phyloP scores from a whole-genome alignment of 2,329 filamentous ascomycete species.

The Trichoderma arundinaceum region DNA sequence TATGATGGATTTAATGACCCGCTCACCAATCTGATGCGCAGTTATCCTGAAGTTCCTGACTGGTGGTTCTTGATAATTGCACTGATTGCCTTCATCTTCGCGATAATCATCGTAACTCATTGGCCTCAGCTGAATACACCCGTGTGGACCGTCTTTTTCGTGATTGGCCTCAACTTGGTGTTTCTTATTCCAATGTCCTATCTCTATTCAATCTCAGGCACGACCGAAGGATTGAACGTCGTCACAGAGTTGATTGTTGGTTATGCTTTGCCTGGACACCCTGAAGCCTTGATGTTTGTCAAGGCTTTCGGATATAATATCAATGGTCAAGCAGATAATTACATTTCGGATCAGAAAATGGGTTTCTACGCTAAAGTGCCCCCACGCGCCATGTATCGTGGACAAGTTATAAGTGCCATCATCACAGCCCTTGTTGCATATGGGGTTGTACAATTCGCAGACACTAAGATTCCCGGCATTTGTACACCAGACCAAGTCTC shows the following conservation, averaged over 20 bases:
- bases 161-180: slow-evolving; percentile 46
- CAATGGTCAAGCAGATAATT: slow-evolving; percentile 50
- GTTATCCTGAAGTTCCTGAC: slow-evolving; percentile 54
- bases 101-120: slow-evolving; percentile 42
- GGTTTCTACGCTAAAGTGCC: slow-evolving; percentile 45
- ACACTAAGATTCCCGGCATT: slow-evolving; percentile 41
- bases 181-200: slow-evolving; percentile 49
- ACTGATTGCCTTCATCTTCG: slow-evolving; percentile 41
- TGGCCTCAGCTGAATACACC: slow-evolving; percentile 41
- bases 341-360: slow-evolving; percentile 45
- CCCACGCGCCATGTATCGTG: slow-evolving; percentile 44
- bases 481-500: slow-evolving; percentile 44
- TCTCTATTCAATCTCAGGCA: slow-evolving; percentile 51
- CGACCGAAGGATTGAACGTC: slow-evolving; percentile 54
- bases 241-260: slow-evolving; percentile 49
- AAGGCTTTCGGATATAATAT: slow-evolving; percentile 55
- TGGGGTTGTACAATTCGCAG: slow-evolving; percentile 47
- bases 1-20: slow-evolving; percentile 52
- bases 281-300: slow-evolving; percentile 53
- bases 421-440: slow-evolving; percentile 49
- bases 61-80: slow-evolving; percentile 49
- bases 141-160: slow-evolving; percentile 39
- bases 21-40: slow-evolving; percentile 42
- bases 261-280: slow-evolving; percentile 40
- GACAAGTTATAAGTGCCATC: slow-evolving; percentile 52